These are phyloP conservation scores for Cladosporium halotolerans DNA, from an alignment of 2,329 filamentous ascomycete genomes.

Conservation along the genomic window DNA sequence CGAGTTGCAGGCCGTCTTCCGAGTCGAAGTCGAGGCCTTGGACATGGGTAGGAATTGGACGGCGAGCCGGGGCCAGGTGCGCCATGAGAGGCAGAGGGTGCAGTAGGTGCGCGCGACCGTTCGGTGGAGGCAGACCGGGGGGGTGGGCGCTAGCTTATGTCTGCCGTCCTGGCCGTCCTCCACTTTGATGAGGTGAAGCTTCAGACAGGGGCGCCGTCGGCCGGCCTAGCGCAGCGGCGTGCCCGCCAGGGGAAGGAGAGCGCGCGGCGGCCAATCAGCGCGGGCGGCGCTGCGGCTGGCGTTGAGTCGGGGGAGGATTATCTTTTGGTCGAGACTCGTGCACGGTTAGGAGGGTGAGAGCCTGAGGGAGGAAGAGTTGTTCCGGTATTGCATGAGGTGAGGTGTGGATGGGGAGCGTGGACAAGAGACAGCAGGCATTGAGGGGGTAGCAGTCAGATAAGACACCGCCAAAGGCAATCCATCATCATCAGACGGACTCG, in stretches of 20 bases:
- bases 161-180: conserved; percentile 1
- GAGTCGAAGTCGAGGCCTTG: conserved; percentile 1
- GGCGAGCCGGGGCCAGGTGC: conserved; percentile 7
- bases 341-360: no score
- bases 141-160: conserved; percentile 7
- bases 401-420: not conserved
- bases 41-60: conserved; percentile 9
- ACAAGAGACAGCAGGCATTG: not conserved
- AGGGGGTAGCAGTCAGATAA: not conserved
- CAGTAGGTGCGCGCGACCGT: not conserved
- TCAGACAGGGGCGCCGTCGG: not conserved
- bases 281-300: not conserved
- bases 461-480: not conserved
- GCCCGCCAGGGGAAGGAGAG: not conserved
- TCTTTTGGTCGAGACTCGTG: no score
- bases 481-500: not conserved
- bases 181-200: not conserved
- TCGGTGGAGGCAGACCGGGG: conserved; percentile 3
- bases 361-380: no score
- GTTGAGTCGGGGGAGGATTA: not conserved
- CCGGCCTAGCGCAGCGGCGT: not conserved
- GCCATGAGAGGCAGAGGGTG: conserved; percentile 1
- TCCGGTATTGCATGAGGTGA: not conserved
- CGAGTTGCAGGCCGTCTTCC: not conserved
- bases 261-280: not conserved